phyloP scores from a whole-genome alignment of 257 asterid species.

The Penstemon eatonii region DNA sequence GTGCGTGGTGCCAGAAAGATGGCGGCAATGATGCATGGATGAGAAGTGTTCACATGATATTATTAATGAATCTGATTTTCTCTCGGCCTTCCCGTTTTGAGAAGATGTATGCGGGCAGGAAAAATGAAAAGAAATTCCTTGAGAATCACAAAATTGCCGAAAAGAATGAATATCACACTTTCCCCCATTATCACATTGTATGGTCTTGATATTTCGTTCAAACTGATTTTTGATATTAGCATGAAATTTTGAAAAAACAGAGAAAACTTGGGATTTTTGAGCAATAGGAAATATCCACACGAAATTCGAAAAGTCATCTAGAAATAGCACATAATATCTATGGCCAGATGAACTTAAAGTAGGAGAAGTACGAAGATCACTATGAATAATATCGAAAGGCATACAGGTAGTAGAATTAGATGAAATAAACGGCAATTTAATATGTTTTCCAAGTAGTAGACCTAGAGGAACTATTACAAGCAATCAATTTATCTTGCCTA shows the following conservation, averaged over 20 bases:
- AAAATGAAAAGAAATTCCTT: neutral
- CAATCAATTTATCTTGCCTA: no score
- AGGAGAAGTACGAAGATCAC: neutral
- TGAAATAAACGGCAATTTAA: neutral
- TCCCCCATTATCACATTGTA: no score
- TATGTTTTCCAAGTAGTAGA: neutral
- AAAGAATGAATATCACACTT: neutral
- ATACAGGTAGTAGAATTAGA: neutral
- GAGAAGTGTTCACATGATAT: neutral
- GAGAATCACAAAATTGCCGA: neutral
- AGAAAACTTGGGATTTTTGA: neutral
- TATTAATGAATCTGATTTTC: neutral
- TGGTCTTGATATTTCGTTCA: no score
- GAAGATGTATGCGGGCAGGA: neutral
- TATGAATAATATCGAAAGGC: constrained; percentile 1
- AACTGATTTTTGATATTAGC: no score
- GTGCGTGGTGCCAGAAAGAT: neutral
- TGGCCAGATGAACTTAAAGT: neutral
- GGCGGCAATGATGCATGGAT: neutral
- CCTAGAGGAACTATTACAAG: no score
- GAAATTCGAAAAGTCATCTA: neutral
- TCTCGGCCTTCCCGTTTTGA: neutral
- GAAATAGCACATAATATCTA: neutral
- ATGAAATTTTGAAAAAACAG: neutral
- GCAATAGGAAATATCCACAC: neutral